Base-by-base conservation (phyloP, 1,139 yeast genomes). In the Wickerhamomyces sp. region DNA sequence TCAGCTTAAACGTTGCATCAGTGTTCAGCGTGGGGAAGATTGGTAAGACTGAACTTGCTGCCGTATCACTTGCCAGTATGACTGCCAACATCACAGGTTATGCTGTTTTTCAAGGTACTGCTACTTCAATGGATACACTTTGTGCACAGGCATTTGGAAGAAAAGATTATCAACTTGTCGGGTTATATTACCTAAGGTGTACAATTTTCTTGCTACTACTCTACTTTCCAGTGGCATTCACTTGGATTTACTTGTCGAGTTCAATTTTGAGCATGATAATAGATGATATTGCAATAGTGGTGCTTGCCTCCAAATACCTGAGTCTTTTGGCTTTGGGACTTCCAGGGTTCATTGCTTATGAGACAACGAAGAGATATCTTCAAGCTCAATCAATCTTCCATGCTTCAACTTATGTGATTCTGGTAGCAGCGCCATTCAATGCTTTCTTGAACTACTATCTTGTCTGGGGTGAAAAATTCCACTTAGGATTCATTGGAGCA, bases 11-110 rank as follows among this genome's bases (percentile, higher is more conserved):
- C 0, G 83, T 86, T 34, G 89, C 95, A 0, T 81, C 93, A 0
- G 85, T 87, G 17, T 84, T 85, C 53, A 75, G 84, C 9, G 94
- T 83, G 10, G 94, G 95, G 6, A 81, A 83, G 51, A 62, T 86
- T 36, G 96, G 96, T n/a, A 76, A 82, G 35, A 68, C 70, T 23
- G 87, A 83, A 55, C 64, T 85, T 41, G 87, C 80, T 5, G 86
- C 84, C 19, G 85, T 82, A 9, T 77, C 87, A 26, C 62, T 82
- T 37, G 76, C 85, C 9, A 74, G 85, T 22, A 77, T 82, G 81
- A 75, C 88, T 3, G 86, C 88, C 2, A 82, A 80, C 51, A 80
- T 82, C 31, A 72, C 85, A 3, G 84, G 85, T 0, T 75, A 78
- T 46, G 84, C 86, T 23, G 70, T 81, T 13, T 76, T 81, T 41